Evolutionary conservation across 805 yeast genomes (phyloP).

Genomic region (Wickerhamiella qilinensis): DNA sequence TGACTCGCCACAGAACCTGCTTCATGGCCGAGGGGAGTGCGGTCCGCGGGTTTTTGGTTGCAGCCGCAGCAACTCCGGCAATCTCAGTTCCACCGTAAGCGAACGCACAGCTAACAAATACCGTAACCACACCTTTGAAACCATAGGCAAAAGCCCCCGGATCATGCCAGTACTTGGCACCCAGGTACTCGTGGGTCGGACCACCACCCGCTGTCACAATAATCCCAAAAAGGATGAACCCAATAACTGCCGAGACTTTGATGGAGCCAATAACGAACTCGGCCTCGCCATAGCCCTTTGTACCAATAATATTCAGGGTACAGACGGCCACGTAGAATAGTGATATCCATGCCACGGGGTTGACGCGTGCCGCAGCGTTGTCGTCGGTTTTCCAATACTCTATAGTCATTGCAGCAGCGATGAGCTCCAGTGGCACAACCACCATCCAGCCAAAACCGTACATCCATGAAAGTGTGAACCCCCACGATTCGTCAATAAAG

Average conservation of each 20-base stretch:
- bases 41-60: conserved; percentile 50
- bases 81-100: conserved; percentile 57
- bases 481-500: conserved; percentile 45
- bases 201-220: conserved; percentile 43
- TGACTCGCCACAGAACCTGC: conserved; percentile 52
- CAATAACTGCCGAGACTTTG: conserved; percentile 39
- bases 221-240: conserved; percentile 42
- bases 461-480: conserved; percentile 54
- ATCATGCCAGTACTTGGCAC: conserved; percentile 41
- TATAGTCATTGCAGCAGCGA: conserved; percentile 40
- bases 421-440: conserved; percentile 45
- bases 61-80: conserved; percentile 61
- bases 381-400: conserved; percentile 32
- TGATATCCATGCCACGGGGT: conserved; percentile 34
- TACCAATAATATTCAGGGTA: conserved; percentile 30
- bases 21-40: conserved; percentile 58
- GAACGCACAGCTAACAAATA: conserved; percentile 42
- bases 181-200: conserved; percentile 37
- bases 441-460: conserved; percentile 45
- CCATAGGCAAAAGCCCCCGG: conserved; percentile 50
- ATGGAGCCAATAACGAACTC: conserved; percentile 39
- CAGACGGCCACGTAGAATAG: conserved; percentile 33
- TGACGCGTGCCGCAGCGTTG: conserved; percentile 44
- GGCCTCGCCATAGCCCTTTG: conserved; percentile 42
- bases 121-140: conserved; percentile 49